Evolutionary conservation across 768 basidiomycete genomes (phyloP).

Genomic region (Pisolithus orientalis): DNA sequence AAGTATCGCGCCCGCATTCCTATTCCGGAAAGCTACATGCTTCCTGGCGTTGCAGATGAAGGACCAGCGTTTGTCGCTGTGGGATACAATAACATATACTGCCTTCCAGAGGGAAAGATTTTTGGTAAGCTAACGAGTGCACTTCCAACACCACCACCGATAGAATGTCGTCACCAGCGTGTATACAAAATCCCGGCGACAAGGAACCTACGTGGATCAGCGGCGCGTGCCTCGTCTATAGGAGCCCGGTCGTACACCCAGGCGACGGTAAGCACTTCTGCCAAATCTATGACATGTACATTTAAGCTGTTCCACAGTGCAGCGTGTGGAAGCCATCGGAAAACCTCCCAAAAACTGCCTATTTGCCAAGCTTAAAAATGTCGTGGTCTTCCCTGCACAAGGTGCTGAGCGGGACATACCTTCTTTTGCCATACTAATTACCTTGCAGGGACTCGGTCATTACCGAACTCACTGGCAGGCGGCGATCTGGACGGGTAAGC

Average conservation of each 20-base stretch:
- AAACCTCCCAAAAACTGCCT: constrained; percentile 56
- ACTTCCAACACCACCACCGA: background rate
- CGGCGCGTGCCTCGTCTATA: constrained; percentile 56
- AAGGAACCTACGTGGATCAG: constrained; percentile 45
- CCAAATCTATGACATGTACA: background rate
- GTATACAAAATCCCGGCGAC: constrained; percentile 48
- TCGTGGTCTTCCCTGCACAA: constrained; percentile 66
- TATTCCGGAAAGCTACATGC: constrained; percentile 57
- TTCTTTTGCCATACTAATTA: background rate
- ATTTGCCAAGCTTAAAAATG: constrained; percentile 59
- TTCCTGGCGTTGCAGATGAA: constrained; percentile 83
- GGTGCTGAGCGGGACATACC: constrained; percentile 23
- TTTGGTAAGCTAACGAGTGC: constrained; percentile 45
- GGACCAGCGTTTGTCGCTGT: constrained; percentile 53
- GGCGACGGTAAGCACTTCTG: constrained; percentile 53
- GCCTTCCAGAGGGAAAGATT: constrained; percentile 50
- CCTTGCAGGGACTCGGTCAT: constrained; percentile 46
- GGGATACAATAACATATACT: constrained; percentile 49
- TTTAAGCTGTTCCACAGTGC: constrained; percentile 37
- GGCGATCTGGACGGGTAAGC: constrained; percentile 77
- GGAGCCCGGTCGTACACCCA: constrained; percentile 73
- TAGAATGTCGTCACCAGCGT: constrained; percentile 34
- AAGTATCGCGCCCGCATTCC: constrained; percentile 73
- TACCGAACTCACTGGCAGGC: constrained; percentile 65
- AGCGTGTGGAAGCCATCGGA: constrained; percentile 66